phyloP scores from a whole-genome alignment of 306 rosid species.

The Neltuma alba region DNA sequence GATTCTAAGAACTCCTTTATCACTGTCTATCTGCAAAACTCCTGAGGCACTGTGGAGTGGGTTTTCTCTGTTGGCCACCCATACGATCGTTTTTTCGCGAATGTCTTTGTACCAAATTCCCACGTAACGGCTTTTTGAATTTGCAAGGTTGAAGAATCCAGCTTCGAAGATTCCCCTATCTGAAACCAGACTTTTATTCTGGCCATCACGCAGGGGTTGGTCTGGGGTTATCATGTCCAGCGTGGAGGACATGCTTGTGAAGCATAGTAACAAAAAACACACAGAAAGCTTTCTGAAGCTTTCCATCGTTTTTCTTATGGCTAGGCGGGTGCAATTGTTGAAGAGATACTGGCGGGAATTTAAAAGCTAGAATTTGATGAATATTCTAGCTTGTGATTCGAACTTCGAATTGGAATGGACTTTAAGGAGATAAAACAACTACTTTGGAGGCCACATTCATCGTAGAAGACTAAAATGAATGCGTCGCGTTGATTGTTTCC shows the following conservation, averaged over 20 bases:
- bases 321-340: not conserved
- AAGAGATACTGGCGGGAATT: not conserved
- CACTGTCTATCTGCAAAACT: not conserved
- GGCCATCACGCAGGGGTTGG: conserved; percentile 14
- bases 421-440: not conserved
- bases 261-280: not conserved
- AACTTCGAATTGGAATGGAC: not conserved
- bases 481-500: no score
- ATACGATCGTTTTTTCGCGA: not conserved
- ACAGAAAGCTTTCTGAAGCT: not conserved
- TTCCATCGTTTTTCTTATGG: not conserved
- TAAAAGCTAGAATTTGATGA: conserved; percentile 3
- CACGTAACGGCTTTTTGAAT: not conserved
- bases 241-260: conserved; percentile 9
- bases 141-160: conserved; percentile 21
- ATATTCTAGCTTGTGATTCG: not conserved
- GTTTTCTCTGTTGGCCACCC: conserved; percentile 25
- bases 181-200: conserved; percentile 18
- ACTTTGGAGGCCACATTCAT: conserved; percentile 13
- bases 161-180: conserved; percentile 2
- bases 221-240: conserved; percentile 5
- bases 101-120: conserved; percentile 27
- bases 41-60: not conserved
- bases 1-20: not conserved
- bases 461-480: no score